Percentiles rank a stretch among this genome's conserved stretches.
These are phyloP conservation scores for Fusarium falciforme DNA, from an alignment of 2,329 filamentous ascomycete genomes.

Conservation along the genomic window DNA sequence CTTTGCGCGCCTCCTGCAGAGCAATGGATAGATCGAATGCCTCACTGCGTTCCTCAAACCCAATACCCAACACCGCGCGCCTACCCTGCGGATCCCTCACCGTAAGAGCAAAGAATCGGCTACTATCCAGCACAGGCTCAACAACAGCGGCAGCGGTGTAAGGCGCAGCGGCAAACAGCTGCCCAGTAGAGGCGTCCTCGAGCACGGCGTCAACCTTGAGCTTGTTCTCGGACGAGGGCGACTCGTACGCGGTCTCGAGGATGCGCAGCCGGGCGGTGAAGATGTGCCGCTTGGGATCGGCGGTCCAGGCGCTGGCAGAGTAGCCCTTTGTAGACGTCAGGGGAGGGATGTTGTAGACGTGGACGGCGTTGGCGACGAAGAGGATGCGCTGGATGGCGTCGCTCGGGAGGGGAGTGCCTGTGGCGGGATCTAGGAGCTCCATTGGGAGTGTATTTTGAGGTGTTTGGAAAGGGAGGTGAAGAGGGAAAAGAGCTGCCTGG, in stretches of 20 bases:
- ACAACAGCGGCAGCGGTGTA: slow-evolving; percentile 76
- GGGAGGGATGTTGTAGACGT: slow-evolving; percentile 90
- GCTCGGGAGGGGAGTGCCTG: slow-evolving; percentile 72
- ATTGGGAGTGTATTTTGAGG: slow-evolving; percentile 52
- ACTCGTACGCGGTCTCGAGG: slow-evolving; percentile 75
- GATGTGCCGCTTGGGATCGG: slow-evolving; percentile 77
- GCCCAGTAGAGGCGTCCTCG: slow-evolving; percentile 77
- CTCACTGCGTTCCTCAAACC: slow-evolving; percentile 87
- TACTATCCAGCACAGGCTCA: slow-evolving; percentile 82
- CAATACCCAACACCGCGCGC: slow-evolving; percentile 84
- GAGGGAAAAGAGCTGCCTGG: neutral
- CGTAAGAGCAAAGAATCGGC: slow-evolving; percentile 85
- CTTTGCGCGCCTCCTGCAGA: slow-evolving; percentile 81
- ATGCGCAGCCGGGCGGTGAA: slow-evolving; percentile 86
- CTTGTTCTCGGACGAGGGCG: slow-evolving; percentile 56
- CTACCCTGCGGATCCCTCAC: slow-evolving; percentile 80
- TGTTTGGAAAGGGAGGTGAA: neutral
- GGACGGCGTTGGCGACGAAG: slow-evolving; percentile 78
- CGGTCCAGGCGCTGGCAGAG: slow-evolving; percentile 81
- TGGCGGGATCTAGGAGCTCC: slow-evolving; percentile 77
- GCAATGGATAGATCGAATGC: slow-evolving; percentile 88
- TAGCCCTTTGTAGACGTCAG: slow-evolving; percentile 83
- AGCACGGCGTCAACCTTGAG: slow-evolving; percentile 82
- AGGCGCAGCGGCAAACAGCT: slow-evolving; percentile 86
- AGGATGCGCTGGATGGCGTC: slow-evolving; percentile 88